Evolutionary conservation across 106 monocot genomes (phyloP), one percentile per base, ranked within the genome.

Genomic region (Triglochin maritima): DNA sequence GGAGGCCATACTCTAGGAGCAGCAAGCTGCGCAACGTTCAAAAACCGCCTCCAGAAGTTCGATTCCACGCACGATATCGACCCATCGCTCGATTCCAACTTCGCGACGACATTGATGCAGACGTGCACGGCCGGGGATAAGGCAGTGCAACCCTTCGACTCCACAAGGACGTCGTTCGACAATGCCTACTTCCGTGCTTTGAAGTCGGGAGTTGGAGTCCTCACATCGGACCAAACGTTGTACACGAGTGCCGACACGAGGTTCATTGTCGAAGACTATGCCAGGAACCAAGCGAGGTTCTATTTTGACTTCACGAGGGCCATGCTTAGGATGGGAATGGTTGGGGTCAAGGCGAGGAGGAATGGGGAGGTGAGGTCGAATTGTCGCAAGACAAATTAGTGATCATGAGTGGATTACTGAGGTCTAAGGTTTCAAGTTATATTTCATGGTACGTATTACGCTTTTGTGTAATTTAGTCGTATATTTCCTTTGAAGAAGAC

Each of bases 271-370:
- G 71, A 79, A 16, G 46, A 15, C 0, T 89, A 82, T 62, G 80
- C 89, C 6, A 71, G 72, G 80, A 89, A 89, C 57, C 79, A 79
- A 46, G 89, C 80, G 0, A 64, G 48, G 67, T 94, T 89, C 72
- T 89, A 82, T 69, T 63, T 80, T 2, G 80, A 84, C 49, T 94
- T 94, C 65, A 74, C 73, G 17, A 72, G 73, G 63, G 89, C 89
- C 0, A 86, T 94, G 78, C 46, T 86, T 44, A 94, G 79, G 71
- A 94, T 94, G 89, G 89, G 93, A 2, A n/a, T 72, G 60, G 60
- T 89, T 49, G 86, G 81, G 52, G 82, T 87, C 10, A 89, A 94
- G 63, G 89, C 77, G 15, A 85, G 76, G 0, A 59, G 29, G 45
- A 46, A 63, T 3, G 89, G 86, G 17, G 89, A 94, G 41, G 74